Conservation (phyloP, 805 yeast species). For the Helenozyma baotianmanensis region DNA sequence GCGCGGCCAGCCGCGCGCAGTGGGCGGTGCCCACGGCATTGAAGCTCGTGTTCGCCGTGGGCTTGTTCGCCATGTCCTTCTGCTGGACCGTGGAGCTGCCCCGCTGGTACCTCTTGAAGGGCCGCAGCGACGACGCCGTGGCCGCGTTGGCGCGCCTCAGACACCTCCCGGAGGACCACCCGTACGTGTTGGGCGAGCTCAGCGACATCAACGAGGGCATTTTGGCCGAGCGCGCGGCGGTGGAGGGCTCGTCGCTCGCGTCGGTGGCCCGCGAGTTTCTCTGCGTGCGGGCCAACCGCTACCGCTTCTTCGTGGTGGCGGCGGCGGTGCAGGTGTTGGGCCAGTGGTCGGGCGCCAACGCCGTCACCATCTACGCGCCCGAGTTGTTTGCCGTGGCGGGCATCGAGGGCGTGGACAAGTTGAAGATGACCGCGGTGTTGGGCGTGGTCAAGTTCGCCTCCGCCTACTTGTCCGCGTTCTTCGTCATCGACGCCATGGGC, state of each 20-base stretch:
- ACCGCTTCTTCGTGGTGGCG: constrained; percentile 43
- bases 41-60: constrained; percentile 45
- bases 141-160: constrained; percentile 39
- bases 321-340: constrained; percentile 42
- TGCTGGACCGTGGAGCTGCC: constrained; percentile 47
- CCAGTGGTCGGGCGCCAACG: constrained; percentile 59
- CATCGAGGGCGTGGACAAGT: constrained; percentile 34
- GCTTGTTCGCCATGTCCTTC: constrained; percentile 37
- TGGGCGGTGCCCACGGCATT: constrained; percentile 52
- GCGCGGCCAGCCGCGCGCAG: constrained; percentile 32
- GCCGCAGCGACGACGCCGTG: constrained; percentile 37
- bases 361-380: constrained; percentile 54
- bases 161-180: constrained; percentile 42
- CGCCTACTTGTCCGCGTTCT: constrained; percentile 49
- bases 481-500: constrained; percentile 52
- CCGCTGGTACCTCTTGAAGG: constrained; percentile 47
- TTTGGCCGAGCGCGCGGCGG: constrained; percentile 57
- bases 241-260: constrained; percentile 10
- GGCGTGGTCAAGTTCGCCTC: constrained; percentile 50
- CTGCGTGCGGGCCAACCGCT: constrained; percentile 35
- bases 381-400: constrained; percentile 48
- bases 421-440: constrained; percentile 47
- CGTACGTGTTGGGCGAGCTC: constrained; percentile 46
- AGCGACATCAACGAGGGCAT: constrained; percentile 44
- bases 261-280: constrained; percentile 30